phyloP scores from a whole-genome alignment of 1,139 yeast species.

The Hemisphaericaspora xylofermentans region DNA sequence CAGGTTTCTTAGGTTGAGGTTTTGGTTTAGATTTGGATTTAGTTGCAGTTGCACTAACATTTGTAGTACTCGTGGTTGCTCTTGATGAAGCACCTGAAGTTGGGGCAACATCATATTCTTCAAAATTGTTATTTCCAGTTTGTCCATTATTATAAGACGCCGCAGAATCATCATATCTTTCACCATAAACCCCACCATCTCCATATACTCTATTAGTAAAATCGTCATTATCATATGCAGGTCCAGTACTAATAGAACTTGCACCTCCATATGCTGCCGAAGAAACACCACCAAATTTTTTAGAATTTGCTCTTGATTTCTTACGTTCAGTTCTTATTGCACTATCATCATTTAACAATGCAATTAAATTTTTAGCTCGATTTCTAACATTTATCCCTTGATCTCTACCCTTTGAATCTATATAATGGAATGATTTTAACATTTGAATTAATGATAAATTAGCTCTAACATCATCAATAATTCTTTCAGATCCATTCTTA shows the following conservation, averaged over 20 bases:
- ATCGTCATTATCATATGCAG: slow-evolving; percentile 54
- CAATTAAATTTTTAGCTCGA: slow-evolving; percentile 74
- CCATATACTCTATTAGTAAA: slow-evolving; percentile 64
- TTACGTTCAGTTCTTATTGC: slow-evolving; percentile 81
- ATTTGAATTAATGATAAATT: slow-evolving; percentile 79
- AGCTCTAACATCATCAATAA: slow-evolving; percentile 90
- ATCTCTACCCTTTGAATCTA: slow-evolving; percentile 91
- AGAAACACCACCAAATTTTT: slow-evolving; percentile 75
- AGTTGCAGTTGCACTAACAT: slow-evolving; percentile 36
- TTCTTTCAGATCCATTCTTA: slow-evolving; percentile 90
- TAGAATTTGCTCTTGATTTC: slow-evolving; percentile 79
- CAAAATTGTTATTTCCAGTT: slow-evolving; percentile 51
- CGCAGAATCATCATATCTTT: slow-evolving; percentile 60
- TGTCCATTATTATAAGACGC: slow-evolving; percentile 41
- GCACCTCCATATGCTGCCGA: slow-evolving; percentile 52
- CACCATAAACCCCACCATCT: slow-evolving; percentile 79
- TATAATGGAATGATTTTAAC: slow-evolving; percentile 92
- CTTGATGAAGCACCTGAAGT: slow-evolving; percentile 23
- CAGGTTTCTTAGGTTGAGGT: slow-evolving; percentile 19
- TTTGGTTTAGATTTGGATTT: slow-evolving; percentile 18
- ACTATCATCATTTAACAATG: slow-evolving; percentile 73
- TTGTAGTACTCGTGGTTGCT: slow-evolving; percentile 46
- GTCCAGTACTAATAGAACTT: slow-evolving; percentile 37
- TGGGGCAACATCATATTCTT: slow-evolving; percentile 64
- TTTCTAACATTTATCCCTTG: slow-evolving; percentile 96